Evolutionary conservation across 1,284 basidiomycete species (phyloP).

Genomic region (Ceratobasidium sp.): DNA sequence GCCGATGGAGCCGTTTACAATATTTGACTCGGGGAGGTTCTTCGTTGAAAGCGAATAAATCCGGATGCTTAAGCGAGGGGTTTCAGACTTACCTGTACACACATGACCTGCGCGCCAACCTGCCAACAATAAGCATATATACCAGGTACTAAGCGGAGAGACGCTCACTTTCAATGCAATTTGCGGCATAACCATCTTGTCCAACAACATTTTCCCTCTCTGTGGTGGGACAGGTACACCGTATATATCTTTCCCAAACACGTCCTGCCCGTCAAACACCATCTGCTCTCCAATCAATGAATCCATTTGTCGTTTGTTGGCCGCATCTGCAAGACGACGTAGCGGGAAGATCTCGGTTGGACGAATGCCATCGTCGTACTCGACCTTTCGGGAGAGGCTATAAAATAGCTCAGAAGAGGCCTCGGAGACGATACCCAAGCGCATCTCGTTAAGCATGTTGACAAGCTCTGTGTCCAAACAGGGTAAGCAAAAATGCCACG

Average conservation of each 20-base stretch:
- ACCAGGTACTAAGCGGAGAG: background rate
- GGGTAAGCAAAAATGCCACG: background rate
- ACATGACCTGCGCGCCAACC: conserved; percentile 49
- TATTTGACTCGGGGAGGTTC: conserved; percentile 42
- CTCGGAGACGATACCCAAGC: conserved; percentile 38
- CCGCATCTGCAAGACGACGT: conserved; percentile 39
- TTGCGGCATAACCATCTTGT: conserved; percentile 52
- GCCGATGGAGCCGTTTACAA: conserved; percentile 48
- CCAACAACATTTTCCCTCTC: conserved; percentile 52
- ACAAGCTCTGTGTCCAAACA: conserved; percentile 61
- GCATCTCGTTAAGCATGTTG: conserved; percentile 47
- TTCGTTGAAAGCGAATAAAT: background rate
- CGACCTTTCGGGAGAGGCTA: conserved; percentile 35
- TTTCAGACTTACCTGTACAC: conserved; percentile 35
- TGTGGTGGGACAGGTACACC: conserved; percentile 49
- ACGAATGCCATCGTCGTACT: conserved; percentile 44
- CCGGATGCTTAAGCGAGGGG: conserved; percentile 40
- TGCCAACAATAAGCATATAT: background rate
- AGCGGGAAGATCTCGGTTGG: conserved; percentile 47
- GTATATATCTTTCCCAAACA: conserved; percentile 53
- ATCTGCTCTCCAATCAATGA: conserved; percentile 1
- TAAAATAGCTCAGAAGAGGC: conserved; percentile 29
- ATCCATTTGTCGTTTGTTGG: conserved; percentile 42
- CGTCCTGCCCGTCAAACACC: conserved; percentile 36
- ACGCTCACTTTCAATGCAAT: conserved; percentile 22